Evolutionary conservation across 352 stramenopile genomes (phyloP), one percentile per base, ranked within the genome.

Genomic region (Aphanomyces euteiches): DNA sequence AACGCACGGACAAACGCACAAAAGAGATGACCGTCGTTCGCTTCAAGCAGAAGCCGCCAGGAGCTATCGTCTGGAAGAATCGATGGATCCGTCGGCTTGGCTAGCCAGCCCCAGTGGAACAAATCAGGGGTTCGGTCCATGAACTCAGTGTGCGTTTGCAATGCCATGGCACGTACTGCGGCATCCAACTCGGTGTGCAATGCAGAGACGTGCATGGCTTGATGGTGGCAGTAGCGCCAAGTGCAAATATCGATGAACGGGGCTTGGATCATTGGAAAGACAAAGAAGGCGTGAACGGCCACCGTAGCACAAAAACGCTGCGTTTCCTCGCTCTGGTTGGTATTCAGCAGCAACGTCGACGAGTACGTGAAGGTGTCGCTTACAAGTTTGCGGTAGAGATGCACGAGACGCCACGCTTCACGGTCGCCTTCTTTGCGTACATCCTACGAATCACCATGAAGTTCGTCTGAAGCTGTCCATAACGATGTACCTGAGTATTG

Each of bases 21-120:
- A 37, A 67, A 67, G 39, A 67, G 28, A 28, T 39, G 41, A 28
- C 59, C 59, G 59, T 67, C 59, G 17, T 48, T 56, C 39, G 59
- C 38, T n/a, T 61, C 54, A 3, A 67, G n/a, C 4, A 67, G 39
- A 28, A 56, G n/a, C 8, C 59, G 59, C 59, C 59, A 67, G 4
- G 59, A 36, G n/a, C 38, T 56, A 15, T 67, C 59, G 59, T 67
- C 59, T 12, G 59, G 59, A 17, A 67, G 41, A 3, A 67, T 48
- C 7, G 59, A 17, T 13, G 28, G 6, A 36, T 67, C 59, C 7
- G 59, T 34, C 15, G 39, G 39, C 41, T 67, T 67, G 59, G 59
- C 59, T 10, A 67, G 59, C 59, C 59, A 67, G 41, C 59, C 59
- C 59, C 59, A 67, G 21, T 67, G 59, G 48, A 67, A 67, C 17